phyloP scores from a whole-genome alignment of 164 flowering plant genomes.

The Malania oleifera region DNA sequence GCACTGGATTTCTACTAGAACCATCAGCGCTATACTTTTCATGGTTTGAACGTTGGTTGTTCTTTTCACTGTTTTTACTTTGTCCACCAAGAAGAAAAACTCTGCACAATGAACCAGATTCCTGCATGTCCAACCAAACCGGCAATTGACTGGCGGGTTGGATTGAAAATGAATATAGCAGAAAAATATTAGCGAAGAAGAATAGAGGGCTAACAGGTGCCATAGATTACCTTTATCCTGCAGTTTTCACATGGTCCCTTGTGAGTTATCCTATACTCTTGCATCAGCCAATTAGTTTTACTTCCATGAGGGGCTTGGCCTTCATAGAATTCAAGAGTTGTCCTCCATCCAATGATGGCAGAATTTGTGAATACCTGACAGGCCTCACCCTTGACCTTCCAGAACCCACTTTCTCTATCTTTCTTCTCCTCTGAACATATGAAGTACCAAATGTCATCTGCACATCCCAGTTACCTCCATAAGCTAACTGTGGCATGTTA shows the following conservation, averaged over 20 bases:
- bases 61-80: slow-evolving; percentile 9
- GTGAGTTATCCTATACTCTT: slow-evolving; percentile 36
- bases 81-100: slow-evolving; percentile 25
- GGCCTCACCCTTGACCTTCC: slow-evolving; percentile 40
- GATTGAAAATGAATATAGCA: slow-evolving; percentile 5
- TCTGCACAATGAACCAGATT: slow-evolving; percentile 32
- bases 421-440: slow-evolving; percentile 19
- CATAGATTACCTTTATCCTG: slow-evolving; percentile 26
- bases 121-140: slow-evolving; percentile 45
- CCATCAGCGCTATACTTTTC: slow-evolving; percentile 3
- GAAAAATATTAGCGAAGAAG: slow-evolving; percentile 8
- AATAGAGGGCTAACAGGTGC: not conserved
- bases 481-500: not conserved
- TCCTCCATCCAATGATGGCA: slow-evolving; percentile 39
- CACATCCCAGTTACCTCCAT: slow-evolving; percentile 13
- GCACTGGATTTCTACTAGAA: not conserved
- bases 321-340: slow-evolving; percentile 35
- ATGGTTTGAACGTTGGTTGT: too few species aligned
- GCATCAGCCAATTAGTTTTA: slow-evolving; percentile 54
- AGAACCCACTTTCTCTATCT: slow-evolving; percentile 29
- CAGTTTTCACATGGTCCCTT: slow-evolving; percentile 15
- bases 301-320: slow-evolving; percentile 26
- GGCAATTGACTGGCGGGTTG: slow-evolving; percentile 21
- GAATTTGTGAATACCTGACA: slow-evolving; percentile 19
- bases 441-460: slow-evolving; percentile 46